These are phyloP conservation scores for Anthracocystis walkeri DNA, from an alignment of 1,284 basidiomycete species.

Conservation along the genomic window DNA sequence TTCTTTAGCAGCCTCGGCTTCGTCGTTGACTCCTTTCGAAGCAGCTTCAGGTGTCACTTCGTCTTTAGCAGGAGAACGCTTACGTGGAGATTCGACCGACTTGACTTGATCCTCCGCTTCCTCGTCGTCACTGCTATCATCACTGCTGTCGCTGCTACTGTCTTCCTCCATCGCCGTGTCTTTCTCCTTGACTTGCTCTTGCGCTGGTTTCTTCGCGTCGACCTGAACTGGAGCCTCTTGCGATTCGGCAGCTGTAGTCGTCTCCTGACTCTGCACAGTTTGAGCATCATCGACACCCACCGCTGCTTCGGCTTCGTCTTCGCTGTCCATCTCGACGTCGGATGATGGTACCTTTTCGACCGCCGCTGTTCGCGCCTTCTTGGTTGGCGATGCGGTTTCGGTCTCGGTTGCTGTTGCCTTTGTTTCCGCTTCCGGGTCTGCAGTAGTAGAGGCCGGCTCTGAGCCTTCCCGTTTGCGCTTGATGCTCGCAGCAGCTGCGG, in stretches of 20 bases:
- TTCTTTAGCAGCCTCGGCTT: neutral
- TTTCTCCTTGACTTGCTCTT: constrained; percentile 5
- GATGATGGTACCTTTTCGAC: constrained; percentile 16
- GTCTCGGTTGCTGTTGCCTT: neutral
- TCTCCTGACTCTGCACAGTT: neutral
- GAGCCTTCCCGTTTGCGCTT: constrained; percentile 37
- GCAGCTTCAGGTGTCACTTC: constrained; percentile 1
- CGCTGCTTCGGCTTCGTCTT: constrained; percentile 42
- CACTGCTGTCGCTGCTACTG: constrained; percentile 1
- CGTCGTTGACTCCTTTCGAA: neutral
- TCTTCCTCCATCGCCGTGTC: constrained; percentile 22
- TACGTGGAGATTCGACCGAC: constrained; percentile 16
- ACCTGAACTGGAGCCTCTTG: constrained; percentile 5
- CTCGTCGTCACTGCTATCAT: constrained; percentile 18
- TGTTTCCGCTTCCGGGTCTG: neutral
- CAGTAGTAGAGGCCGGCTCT: neutral
- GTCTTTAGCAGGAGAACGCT: constrained; percentile 16
- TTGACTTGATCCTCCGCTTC: constrained; percentile 39
- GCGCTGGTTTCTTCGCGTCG: constrained; percentile 11
- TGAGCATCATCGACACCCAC: constrained; percentile 20
- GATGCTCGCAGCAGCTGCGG: constrained; percentile 8
- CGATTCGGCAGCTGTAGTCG: constrained; percentile 6
- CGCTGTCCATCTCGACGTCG: constrained; percentile 40
- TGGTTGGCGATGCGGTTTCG: constrained; percentile 18
- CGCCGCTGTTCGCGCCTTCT: constrained; percentile 25